phyloP scores from a whole-genome alignment of 2,329 filamentous ascomycete species.

The Nemania sp. region DNA sequence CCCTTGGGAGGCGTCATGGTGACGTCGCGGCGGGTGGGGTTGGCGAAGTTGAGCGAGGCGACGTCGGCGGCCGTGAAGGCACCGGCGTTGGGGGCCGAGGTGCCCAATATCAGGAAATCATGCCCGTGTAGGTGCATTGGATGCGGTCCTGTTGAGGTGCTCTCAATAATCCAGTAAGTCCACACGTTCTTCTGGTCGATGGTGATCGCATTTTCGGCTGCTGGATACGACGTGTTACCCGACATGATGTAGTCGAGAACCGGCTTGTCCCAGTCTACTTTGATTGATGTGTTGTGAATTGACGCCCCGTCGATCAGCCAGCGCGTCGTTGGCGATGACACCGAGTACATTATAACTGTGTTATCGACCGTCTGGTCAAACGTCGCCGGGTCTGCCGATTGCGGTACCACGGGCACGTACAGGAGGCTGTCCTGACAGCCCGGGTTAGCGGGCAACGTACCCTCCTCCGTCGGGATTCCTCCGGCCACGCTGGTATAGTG shows the following conservation, averaged over 20 bases:
- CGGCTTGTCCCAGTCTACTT: constrained; percentile 40
- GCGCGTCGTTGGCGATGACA: constrained; percentile 4
- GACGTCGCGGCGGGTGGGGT: constrained; percentile 47
- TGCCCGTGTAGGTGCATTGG: constrained; percentile 57
- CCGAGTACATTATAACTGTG: constrained; percentile 3
- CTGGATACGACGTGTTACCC: constrained; percentile 33
- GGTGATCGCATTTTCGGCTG: constrained; percentile 27
- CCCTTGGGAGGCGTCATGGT: constrained; percentile 48
- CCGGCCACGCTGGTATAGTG: neutral
- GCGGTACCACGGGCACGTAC: constrained; percentile 3
- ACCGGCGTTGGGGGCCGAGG: constrained; percentile 26
- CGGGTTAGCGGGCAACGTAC: neutral
- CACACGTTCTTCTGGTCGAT: constrained; percentile 2
- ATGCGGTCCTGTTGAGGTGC: constrained; percentile 35
- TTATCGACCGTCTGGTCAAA: constrained; percentile 1
- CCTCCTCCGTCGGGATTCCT: neutral
- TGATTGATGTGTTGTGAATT: constrained; percentile 23
- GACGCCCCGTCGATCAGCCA: constrained; percentile 8
- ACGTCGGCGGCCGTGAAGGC: constrained; percentile 7
- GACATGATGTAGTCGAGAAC: constrained; percentile 37
- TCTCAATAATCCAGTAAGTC: constrained; percentile 13
- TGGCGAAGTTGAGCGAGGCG: constrained; percentile 23
- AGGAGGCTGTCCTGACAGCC: constrained; percentile 1
- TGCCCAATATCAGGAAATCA: constrained; percentile 50
- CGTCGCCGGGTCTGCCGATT: neutral